These are phyloP conservation scores for Dryas drummondii DNA, from an alignment of 306 rosid genomes.

Conservation along the genomic window DNA sequence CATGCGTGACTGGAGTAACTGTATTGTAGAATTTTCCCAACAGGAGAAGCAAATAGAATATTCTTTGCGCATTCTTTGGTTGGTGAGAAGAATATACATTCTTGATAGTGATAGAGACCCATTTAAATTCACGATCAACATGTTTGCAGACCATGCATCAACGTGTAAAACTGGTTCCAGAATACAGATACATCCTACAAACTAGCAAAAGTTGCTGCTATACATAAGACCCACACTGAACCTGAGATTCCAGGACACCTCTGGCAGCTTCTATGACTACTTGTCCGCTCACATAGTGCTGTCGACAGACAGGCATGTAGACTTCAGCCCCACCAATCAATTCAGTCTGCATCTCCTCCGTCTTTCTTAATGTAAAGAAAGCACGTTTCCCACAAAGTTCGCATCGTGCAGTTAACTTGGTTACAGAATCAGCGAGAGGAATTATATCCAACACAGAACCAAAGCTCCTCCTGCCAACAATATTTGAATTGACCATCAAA, in stretches of 20 bases:
- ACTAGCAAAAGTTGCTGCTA: not conserved
- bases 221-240: slow-evolving; percentile 16
- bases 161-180: not conserved
- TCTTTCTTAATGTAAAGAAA: slow-evolving; percentile 43
- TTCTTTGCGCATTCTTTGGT: not conserved
- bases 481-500: slow-evolving; percentile 23
- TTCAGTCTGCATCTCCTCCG: slow-evolving; percentile 40
- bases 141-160: not conserved
- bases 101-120: not conserved
- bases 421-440: slow-evolving; percentile 50
- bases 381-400: slow-evolving; percentile 46
- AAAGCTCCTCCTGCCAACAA: slow-evolving; percentile 68
- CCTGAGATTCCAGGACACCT: slow-evolving; percentile 38
- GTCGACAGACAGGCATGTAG: slow-evolving; percentile 52
- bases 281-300: slow-evolving; percentile 45
- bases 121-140: not conserved
- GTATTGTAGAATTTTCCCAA: too few relatives aligned
- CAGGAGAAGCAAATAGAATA: too few relatives aligned
- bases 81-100: slow-evolving; percentile 10
- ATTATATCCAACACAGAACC: slow-evolving; percentile 63
- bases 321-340: slow-evolving; percentile 45
- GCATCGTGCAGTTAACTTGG: slow-evolving; percentile 42
- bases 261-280: slow-evolving; percentile 41
- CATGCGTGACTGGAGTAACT: too few relatives aligned
- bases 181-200: not conserved